Percentiles rank a stretch among this genome's conserved stretches.
Conservation (phyloP, 345 rosid species). For the Heritiera littoralis region DNA sequence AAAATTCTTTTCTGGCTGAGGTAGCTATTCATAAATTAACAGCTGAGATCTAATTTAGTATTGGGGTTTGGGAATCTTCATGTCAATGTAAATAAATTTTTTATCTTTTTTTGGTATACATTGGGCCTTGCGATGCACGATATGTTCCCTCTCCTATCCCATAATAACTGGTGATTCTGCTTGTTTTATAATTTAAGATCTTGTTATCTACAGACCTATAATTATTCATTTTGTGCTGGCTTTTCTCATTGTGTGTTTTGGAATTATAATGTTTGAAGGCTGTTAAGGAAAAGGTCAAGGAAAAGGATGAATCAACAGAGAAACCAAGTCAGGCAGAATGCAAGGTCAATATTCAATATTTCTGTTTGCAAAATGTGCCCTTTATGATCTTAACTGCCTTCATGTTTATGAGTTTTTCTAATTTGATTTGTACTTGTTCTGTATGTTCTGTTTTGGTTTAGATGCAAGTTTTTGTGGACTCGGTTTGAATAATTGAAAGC, state of each 20-base stretch:
- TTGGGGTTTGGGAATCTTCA: neutral
- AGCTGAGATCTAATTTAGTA: neutral
- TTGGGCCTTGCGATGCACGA: neutral
- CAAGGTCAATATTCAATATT: slow-evolving; percentile 59
- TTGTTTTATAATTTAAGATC: neutral
- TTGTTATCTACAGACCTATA: neutral
- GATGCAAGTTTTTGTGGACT: neutral
- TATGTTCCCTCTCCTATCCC: neutral
- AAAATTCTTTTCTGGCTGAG: neutral
- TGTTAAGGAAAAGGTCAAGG: slow-evolving; percentile 63
- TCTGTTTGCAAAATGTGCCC: neutral
- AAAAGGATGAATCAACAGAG: slow-evolving; percentile 61
- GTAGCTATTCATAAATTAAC: neutral
- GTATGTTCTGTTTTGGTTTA: slow-evolving; percentile 1
- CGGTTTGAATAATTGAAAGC: neutral
- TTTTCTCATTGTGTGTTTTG: slow-evolving; percentile 6
- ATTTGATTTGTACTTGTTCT: neutral
- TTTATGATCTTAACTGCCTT: neutral
- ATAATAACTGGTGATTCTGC: neutral
- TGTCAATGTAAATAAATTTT: neutral
- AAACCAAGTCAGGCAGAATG: slow-evolving; percentile 66
- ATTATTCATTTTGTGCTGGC: neutral
- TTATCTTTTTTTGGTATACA: neutral
- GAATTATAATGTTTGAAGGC: slow-evolving; percentile 44
- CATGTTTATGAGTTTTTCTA: neutral